phyloP scores from a whole-genome alignment of 2,329 filamentous ascomycete species.

The Hypomyces rosellus region DNA sequence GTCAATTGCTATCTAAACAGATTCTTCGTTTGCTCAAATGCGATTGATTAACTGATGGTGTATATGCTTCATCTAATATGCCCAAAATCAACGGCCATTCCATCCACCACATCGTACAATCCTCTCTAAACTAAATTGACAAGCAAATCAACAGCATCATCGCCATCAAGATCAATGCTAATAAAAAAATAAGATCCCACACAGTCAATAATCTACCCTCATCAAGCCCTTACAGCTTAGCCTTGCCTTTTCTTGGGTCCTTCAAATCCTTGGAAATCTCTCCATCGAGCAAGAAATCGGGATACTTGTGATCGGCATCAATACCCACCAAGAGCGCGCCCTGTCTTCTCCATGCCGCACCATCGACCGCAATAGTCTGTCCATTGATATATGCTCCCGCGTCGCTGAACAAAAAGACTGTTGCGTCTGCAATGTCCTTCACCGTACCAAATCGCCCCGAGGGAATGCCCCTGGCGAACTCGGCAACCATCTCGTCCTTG shows the following conservation, averaged over 20 bases:
- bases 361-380: conserved; percentile 69
- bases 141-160: too few relatives aligned
- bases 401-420: conserved; percentile 81
- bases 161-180: too few relatives aligned
- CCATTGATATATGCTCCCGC: conserved; percentile 83
- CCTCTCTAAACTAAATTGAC: too few relatives aligned
- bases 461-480: conserved; percentile 51
- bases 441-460: conserved; percentile 70
- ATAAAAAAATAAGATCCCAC: too few relatives aligned
- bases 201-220: too few relatives aligned
- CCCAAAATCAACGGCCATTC: too few relatives aligned
- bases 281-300: conserved; percentile 38
- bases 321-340: conserved; percentile 40
- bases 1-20: too few relatives aligned
- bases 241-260: conserved; percentile 27
- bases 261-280: conserved; percentile 29
- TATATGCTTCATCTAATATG: too few relatives aligned
- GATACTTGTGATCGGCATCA: conserved; percentile 45
- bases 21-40: too few relatives aligned
- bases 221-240: conserved; percentile 32
- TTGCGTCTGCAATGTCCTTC: conserved; percentile 87
- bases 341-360: conserved; percentile 50
- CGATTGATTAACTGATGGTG: too few relatives aligned
- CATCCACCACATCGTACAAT: too few relatives aligned
- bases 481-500: conserved; percentile 24